These are phyloP conservation scores for Peniophora sp. DNA, from an alignment of 1,284 basidiomycete species.

Conservation along the genomic window DNA sequence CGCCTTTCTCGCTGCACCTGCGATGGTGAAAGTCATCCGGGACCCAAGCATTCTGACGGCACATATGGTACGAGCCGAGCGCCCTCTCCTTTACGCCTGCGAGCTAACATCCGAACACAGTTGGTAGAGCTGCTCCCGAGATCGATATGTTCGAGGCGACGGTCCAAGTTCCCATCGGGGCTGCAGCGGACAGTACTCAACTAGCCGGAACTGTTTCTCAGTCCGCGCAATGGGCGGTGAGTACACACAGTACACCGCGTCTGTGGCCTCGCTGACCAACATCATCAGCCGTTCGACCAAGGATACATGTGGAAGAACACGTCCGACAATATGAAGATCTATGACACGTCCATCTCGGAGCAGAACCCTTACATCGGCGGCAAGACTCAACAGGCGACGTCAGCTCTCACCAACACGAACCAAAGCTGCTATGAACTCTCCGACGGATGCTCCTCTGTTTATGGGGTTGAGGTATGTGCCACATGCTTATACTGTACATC, in stretches of 20 bases:
- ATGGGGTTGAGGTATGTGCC: conserved; percentile 57
- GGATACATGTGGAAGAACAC: conserved; percentile 27
- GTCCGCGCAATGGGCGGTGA: conserved; percentile 35
- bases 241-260: conserved; percentile 8
- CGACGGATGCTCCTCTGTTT: conserved; percentile 41
- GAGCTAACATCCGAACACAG: conserved; percentile 5
- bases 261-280: background rate
- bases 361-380: conserved; percentile 49
- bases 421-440: conserved; percentile 13
- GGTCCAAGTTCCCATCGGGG: background rate
- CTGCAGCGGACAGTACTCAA: conserved; percentile 14
- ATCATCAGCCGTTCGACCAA: conserved; percentile 38
- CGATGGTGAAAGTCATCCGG: conserved; percentile 43
- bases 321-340: conserved; percentile 34
- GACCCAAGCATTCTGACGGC: conserved; percentile 43
- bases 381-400: conserved; percentile 42
- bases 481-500: conserved; percentile 20
- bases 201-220: conserved; percentile 32
- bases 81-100: no score
- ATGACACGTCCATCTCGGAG: conserved; percentile 30
- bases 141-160: conserved; percentile 41
- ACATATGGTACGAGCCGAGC: conserved; percentile 20
- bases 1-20: conserved; percentile 50
- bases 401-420: conserved; percentile 9
- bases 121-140: conserved; percentile 41